phyloP scores from a whole-genome alignment of 371 early-diverging fungal genomes.

The Apophysomyces elegans region DNA sequence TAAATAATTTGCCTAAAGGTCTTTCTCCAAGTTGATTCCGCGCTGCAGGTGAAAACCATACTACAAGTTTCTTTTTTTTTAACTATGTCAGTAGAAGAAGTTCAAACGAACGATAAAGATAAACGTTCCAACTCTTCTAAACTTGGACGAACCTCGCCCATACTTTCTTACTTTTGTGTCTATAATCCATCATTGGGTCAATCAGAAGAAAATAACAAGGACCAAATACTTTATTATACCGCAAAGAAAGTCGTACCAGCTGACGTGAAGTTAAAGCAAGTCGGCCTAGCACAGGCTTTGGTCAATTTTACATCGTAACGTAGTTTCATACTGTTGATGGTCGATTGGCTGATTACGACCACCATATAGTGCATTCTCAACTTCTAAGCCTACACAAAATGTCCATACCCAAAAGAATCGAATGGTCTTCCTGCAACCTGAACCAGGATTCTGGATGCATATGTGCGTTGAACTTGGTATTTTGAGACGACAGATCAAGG shows the following conservation, averaged over 20 bases:
- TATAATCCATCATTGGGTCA: constrained; percentile 78
- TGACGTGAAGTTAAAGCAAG: constrained; percentile 81
- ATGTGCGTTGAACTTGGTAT: constrained; percentile 71
- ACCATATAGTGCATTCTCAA: constrained; percentile 66
- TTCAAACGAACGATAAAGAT: constrained; percentile 10
- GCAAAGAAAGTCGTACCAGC: constrained; percentile 72
- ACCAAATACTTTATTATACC: constrained; percentile 81
- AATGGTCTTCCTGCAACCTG: constrained; percentile 69
- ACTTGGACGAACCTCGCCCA: constrained; percentile 49
- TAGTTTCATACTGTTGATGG: constrained; percentile 9
- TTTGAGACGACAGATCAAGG: constrained; percentile 52
- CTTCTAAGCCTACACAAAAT: constrained; percentile 62
- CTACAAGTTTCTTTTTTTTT: not conserved
- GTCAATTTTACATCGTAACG: constrained; percentile 76
- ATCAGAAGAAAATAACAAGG: constrained; percentile 70
- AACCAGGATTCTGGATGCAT: constrained; percentile 78
- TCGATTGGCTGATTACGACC: not conserved
- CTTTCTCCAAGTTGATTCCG: too few species aligned
- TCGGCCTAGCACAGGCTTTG: constrained; percentile 82
- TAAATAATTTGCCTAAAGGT: too few species aligned
- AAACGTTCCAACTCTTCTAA: constrained; percentile 5
- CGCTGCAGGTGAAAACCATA: too few species aligned
- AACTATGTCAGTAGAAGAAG: constrained; percentile 13
- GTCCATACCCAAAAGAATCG: constrained; percentile 77
- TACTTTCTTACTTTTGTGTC: constrained; percentile 73